A percentile compares a stretch with the other conserved stretches of the same genome.
Evolutionary conservation across 495 filamentous ascomycete species (phyloP).

Genomic region (Penicillium longicatenatum): DNA sequence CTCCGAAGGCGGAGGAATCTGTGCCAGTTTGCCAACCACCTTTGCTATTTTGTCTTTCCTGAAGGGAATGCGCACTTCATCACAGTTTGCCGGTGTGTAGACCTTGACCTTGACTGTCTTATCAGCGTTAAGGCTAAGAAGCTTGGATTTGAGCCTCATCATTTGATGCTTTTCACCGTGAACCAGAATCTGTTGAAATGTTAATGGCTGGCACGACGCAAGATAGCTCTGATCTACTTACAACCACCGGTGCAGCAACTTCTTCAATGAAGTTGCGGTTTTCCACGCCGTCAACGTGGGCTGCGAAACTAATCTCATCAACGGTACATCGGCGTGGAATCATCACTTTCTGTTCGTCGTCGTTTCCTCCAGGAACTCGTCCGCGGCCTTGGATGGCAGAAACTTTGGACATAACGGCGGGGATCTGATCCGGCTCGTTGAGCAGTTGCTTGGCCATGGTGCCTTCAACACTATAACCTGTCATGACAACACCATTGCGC

Average conservation of each 20-base stretch:
- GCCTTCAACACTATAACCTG: constrained; percentile 95
- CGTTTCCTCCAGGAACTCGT: constrained; percentile 44
- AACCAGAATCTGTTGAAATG: constrained; percentile 71
- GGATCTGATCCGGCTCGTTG: constrained; percentile 90
- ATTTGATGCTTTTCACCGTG: constrained; percentile 98
- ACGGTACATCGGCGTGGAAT: constrained; percentile 89
- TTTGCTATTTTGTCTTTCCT: constrained; percentile 94
- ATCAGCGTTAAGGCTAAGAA: constrained; percentile 84
- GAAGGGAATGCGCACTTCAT: constrained; percentile 94
- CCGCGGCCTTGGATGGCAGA: constrained; percentile 59
- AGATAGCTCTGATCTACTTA: constrained; percentile 47
- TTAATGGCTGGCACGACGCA: constrained; percentile 1
- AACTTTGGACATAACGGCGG: constrained; percentile 81
- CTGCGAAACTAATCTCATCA: constrained; percentile 91
- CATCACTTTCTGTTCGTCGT: constrained; percentile 78
- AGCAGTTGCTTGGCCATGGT: constrained; percentile 97
- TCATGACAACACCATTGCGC: constrained; percentile 95
- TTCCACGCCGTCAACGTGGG: constrained; percentile 94
- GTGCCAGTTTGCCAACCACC: constrained; percentile 90
- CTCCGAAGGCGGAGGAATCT: constrained; percentile 65
- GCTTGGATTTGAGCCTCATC: constrained; percentile 92
- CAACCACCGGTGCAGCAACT: constrained; percentile 85
- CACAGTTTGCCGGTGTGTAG: constrained; percentile 89
- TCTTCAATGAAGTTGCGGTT: constrained; percentile 95
- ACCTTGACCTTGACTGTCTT: constrained; percentile 84